phyloP scores from a whole-genome alignment of 805 yeast species.

The Candida ulmi region DNA sequence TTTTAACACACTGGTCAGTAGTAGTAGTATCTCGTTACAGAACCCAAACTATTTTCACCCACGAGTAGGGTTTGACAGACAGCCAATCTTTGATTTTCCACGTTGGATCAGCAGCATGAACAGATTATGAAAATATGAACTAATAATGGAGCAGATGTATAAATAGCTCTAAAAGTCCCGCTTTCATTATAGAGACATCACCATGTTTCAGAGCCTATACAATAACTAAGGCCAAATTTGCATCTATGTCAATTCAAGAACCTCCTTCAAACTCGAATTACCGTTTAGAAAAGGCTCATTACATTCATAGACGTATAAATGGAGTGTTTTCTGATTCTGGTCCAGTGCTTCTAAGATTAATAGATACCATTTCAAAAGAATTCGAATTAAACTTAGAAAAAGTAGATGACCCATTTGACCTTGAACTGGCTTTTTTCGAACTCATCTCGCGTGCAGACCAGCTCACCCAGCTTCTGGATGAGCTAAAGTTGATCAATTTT shows the following conservation, averaged over 20 bases:
- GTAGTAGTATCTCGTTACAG: too few relatives aligned
- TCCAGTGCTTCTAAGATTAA: conserved; percentile 7
- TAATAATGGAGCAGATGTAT: too few relatives aligned
- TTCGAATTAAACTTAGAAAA: conserved; percentile 1
- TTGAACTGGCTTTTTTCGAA: conserved; percentile 15
- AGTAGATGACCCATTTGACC: conserved; percentile 8
- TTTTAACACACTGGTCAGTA: too few relatives aligned
- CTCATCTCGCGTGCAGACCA: conserved; percentile 6
- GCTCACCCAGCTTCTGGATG: conserved; percentile 7
- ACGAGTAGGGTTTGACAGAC: too few relatives aligned
- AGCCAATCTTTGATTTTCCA: too few relatives aligned
- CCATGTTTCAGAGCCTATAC: too few relatives aligned
- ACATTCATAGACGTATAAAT: conserved; percentile 8
- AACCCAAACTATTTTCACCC: too few relatives aligned
- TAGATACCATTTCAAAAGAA: not conserved
- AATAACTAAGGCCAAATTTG: too few relatives aligned
- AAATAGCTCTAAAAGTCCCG: too few relatives aligned
- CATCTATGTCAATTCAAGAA: conserved; percentile 7
- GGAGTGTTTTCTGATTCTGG: conserved; percentile 9
- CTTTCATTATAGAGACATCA: too few relatives aligned
- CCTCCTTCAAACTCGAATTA: conserved; percentile 13
- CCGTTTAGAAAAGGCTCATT: conserved; percentile 3
- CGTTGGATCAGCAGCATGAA: too few relatives aligned
- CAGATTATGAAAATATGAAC: too few relatives aligned
- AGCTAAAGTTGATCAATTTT: conserved; percentile 12